These are phyloP conservation scores for Malassezia cuniculi DNA, from an alignment of 1,284 basidiomycete genomes.

Conservation along the genomic window DNA sequence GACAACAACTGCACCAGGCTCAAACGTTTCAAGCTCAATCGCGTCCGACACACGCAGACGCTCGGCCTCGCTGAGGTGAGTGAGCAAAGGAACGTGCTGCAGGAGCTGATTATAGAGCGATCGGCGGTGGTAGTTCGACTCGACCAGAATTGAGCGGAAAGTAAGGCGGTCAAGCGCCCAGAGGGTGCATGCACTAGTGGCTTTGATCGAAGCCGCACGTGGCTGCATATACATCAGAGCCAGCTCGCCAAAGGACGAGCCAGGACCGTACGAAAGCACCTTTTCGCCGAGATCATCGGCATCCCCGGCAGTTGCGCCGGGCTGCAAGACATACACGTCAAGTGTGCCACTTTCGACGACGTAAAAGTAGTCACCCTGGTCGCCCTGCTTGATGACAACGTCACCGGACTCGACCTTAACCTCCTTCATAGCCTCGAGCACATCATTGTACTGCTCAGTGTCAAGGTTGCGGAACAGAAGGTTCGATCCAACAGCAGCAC, in stretches of 20 bases:
- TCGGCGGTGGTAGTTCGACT: constrained; percentile 53
- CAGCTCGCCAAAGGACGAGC: constrained; percentile 84
- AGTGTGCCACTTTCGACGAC: constrained; percentile 81
- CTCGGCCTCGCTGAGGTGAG: constrained; percentile 71
- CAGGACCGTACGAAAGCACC: constrained; percentile 63
- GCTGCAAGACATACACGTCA: constrained; percentile 64
- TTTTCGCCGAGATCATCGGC: constrained; percentile 25
- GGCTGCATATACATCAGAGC: constrained; percentile 97
- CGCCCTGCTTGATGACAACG: constrained; percentile 88
- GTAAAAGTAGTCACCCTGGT: constrained; percentile 94
- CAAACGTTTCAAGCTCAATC: constrained; percentile 67
- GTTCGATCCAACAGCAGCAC: constrained; percentile 70
- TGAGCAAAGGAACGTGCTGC: constrained; percentile 74
- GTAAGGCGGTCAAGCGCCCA: constrained; percentile 95
- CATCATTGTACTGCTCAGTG: constrained; percentile 84
- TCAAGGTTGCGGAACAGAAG: constrained; percentile 93
- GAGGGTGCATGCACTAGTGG: constrained; percentile 65
- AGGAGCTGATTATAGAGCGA: constrained; percentile 94
- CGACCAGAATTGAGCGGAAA: constrained; percentile 82
- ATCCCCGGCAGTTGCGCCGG: constrained; percentile 16
- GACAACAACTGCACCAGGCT: constrained; percentile 73
- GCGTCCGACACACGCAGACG: constrained; percentile 94
- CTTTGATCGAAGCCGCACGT: constrained; percentile 81
- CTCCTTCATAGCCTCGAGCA: constrained; percentile 91
- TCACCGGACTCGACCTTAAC: constrained; percentile 59